These are phyloP conservation scores for Penicillium turbatum DNA, from an alignment of 495 filamentous ascomycete species.

Conservation along the genomic window DNA sequence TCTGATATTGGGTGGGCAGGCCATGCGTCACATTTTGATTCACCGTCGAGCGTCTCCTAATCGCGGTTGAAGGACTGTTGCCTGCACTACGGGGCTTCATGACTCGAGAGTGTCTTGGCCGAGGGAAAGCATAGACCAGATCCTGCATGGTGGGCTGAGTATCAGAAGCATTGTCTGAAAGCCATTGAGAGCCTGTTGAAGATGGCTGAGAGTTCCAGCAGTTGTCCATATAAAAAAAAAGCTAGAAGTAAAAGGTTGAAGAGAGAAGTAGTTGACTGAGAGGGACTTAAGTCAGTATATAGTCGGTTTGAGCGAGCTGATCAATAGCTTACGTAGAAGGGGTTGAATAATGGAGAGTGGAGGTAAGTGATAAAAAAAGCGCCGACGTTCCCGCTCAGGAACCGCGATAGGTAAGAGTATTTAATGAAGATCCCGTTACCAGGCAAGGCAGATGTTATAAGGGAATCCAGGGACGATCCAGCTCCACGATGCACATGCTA, in stretches of 20 bases:
- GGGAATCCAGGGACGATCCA: conserved; percentile 34
- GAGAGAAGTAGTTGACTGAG: background rate
- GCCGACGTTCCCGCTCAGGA: conserved; percentile 15
- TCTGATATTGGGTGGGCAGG: conserved; percentile 25
- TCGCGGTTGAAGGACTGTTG: conserved; percentile 62
- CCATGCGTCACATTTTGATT: conserved; percentile 40
- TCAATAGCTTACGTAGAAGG: conserved; percentile 2
- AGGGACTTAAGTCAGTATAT: background rate
- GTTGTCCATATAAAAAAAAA: conserved; percentile 33
- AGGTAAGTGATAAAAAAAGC: background rate
- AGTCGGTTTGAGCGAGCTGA: background rate
- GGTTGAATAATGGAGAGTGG: background rate
- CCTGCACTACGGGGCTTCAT: conserved; percentile 64
- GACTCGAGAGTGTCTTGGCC: conserved; percentile 46
- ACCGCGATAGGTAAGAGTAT: conserved; percentile 12
- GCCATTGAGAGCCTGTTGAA: conserved; percentile 32
- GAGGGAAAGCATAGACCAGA: conserved; percentile 34
- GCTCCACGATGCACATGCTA: conserved; percentile 42
- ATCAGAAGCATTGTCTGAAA: conserved; percentile 21
- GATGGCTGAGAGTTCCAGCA: conserved; percentile 29
- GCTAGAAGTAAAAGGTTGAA: background rate
- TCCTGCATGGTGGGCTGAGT: conserved; percentile 27
- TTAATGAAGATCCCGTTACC: conserved; percentile 6
- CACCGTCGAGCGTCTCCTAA: conserved; percentile 52
- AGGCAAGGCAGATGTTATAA: conserved; percentile 11